These are phyloP conservation scores for Calophaca sinica DNA, from an alignment of 306 rosid genomes.

Conservation along the genomic window DNA sequence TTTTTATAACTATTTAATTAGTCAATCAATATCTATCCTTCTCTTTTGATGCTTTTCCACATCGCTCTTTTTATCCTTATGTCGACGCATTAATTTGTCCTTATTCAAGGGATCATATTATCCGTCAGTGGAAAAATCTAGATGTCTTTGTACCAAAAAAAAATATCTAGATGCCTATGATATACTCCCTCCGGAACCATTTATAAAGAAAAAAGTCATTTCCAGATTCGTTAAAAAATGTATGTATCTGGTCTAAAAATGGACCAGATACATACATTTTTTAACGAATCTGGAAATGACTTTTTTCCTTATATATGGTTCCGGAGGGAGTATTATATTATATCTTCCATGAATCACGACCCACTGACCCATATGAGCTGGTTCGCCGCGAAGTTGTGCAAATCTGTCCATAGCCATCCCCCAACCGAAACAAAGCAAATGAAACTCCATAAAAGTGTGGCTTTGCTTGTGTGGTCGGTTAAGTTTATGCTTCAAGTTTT, in stretches of 20 bases:
- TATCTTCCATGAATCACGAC: not conserved
- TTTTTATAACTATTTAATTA: no score
- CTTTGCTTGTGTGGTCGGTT: constrained; percentile 49
- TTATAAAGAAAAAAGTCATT: no score
- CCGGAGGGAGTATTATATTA: no score
- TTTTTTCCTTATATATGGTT: no score
- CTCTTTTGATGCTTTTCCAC: not conserved
- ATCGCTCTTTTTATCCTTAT: not conserved
- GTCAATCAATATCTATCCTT: no score
- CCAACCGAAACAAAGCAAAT: not conserved
- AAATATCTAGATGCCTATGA: constrained; percentile 3
- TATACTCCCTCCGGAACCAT: no score
- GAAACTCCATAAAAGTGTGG: not conserved
- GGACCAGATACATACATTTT: no score
- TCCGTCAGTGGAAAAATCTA: not conserved
- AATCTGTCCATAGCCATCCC: not conserved
- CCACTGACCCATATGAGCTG: not conserved
- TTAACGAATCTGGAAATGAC: no score
- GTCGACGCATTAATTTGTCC: not conserved
- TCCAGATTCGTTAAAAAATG: no score
- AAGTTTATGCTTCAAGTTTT: constrained; percentile 24
- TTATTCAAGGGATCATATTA: not conserved
- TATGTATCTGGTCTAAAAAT: no score
- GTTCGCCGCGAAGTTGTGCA: constrained; percentile 24
- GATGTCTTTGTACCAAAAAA: no score